phyloP scores from a whole-genome alignment of 352 stramenopile genomes.

The Phytophthora hybrid region DNA sequence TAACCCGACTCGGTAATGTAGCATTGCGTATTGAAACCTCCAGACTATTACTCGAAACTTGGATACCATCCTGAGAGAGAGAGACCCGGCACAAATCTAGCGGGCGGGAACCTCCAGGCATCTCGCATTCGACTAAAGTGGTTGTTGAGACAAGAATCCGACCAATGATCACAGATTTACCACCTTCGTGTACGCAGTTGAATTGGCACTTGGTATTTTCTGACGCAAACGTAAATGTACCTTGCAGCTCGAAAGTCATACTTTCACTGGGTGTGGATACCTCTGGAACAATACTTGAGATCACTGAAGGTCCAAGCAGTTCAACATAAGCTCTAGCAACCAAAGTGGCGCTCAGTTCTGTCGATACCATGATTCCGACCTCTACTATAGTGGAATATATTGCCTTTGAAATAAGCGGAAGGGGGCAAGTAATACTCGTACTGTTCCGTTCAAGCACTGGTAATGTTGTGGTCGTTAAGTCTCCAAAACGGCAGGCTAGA shows the following conservation, averaged over 20 bases:
- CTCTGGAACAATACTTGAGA: constrained; percentile 26
- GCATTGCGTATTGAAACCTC: constrained; percentile 17
- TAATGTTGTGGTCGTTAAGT: constrained; percentile 17
- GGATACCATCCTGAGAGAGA: constrained; percentile 30
- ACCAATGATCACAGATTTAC: constrained; percentile 7
- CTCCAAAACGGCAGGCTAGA: constrained; percentile 37
- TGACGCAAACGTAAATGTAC: constrained; percentile 38
- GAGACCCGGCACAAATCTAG: constrained; percentile 34
- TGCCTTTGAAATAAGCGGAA: constrained; percentile 31
- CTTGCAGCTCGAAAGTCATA: constrained; percentile 39
- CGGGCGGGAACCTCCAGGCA: constrained; percentile 2
- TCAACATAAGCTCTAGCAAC: constrained; percentile 28
- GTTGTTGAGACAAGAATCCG: constrained; percentile 22
- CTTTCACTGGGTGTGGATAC: constrained; percentile 14
- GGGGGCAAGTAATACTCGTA: constrained; percentile 35
- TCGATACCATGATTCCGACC: constrained; percentile 27
- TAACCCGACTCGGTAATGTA: constrained; percentile 28
- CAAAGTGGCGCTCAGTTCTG: neutral
- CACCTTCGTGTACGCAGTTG: constrained; percentile 17
- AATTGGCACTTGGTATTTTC: constrained; percentile 36
- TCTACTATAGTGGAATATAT: constrained; percentile 35
- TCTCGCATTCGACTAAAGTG: constrained; percentile 38
- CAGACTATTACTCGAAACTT: constrained; percentile 41
- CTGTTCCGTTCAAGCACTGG: constrained; percentile 15
- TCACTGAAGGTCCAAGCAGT: constrained; percentile 35